phyloP scores from a whole-genome alignment of 768 basidiomycete genomes.

The Paxillus rubicundulus region DNA sequence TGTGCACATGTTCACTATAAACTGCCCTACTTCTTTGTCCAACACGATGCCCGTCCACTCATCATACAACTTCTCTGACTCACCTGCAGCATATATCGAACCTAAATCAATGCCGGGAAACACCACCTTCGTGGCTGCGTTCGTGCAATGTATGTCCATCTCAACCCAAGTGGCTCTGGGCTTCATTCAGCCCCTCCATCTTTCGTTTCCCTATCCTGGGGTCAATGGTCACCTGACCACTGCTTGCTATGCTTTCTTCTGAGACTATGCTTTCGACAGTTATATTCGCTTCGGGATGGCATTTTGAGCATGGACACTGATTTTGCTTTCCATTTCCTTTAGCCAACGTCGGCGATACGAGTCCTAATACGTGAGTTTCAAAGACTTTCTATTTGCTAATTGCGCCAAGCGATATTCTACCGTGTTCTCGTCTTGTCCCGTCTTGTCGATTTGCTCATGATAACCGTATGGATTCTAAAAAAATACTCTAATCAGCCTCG shows the following conservation, averaged over 20 bases:
- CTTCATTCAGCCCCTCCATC: neutral
- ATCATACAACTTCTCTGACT: too few species aligned
- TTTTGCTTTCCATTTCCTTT: neutral
- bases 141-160: conserved; percentile 58
- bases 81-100: conserved; percentile 52
- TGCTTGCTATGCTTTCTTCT: neutral
- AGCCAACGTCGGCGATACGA: conserved; percentile 84
- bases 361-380: conserved; percentile 67
- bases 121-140: conserved; percentile 69
- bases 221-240: neutral
- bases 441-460: neutral
- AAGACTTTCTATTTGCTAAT: neutral
- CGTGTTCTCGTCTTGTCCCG: too few species aligned
- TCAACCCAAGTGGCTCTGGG: conserved; percentile 1
- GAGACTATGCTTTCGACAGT: neutral
- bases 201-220: too few species aligned
- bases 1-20: neutral
- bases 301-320: neutral
- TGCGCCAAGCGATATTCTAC: neutral
- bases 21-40: neutral
- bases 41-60: too few species aligned
- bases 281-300: neutral
- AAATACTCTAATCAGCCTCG: conserved; percentile 39
- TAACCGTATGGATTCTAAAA: neutral
- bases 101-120: conserved; percentile 67